These are phyloP conservation scores for Setaria italica DNA, from an alignment of 202 grass and related monocot genomes.

Conservation along the genomic window DNA sequence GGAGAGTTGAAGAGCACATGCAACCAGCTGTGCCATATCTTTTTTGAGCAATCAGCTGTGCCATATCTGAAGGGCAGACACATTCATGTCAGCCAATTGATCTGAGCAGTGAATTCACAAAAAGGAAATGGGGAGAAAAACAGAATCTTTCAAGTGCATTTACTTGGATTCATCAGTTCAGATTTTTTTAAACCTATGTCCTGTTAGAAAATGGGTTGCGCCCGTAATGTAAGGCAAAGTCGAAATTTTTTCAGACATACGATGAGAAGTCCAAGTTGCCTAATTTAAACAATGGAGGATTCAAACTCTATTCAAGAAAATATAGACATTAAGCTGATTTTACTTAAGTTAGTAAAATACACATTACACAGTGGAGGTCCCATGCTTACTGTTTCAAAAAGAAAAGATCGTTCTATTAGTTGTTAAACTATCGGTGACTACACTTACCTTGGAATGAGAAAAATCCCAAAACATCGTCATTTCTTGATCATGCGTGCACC, in stretches of 20 bases:
- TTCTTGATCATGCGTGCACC: not conserved
- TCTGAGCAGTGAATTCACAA: not conserved
- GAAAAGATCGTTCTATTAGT: not conserved
- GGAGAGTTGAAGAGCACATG: not conserved
- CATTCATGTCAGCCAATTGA: slow-evolving; percentile 2
- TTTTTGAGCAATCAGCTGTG: not conserved
- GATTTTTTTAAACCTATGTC: not conserved
- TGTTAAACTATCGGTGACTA: not conserved
- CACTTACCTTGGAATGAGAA: not conserved
- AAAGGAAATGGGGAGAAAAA: not conserved
- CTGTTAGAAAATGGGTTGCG: slow-evolving; percentile 37
- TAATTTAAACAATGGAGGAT: not conserved
- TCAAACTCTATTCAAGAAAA: not conserved
- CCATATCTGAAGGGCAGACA: not conserved
- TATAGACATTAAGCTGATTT: not conserved
- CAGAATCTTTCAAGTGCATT: not conserved
- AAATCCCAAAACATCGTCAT: not conserved
- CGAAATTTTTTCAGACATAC: not conserved
- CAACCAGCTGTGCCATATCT: not conserved
- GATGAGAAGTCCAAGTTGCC: not conserved
- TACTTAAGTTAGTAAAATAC: not conserved
- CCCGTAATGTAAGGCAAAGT: not conserved
- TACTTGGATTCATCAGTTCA: not conserved
- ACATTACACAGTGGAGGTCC: not conserved
- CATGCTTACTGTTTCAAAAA: not conserved